Conservation (phyloP, 2,329 filamentous ascomycete genomes). For the Trichoderma brevicompactum region DNA sequence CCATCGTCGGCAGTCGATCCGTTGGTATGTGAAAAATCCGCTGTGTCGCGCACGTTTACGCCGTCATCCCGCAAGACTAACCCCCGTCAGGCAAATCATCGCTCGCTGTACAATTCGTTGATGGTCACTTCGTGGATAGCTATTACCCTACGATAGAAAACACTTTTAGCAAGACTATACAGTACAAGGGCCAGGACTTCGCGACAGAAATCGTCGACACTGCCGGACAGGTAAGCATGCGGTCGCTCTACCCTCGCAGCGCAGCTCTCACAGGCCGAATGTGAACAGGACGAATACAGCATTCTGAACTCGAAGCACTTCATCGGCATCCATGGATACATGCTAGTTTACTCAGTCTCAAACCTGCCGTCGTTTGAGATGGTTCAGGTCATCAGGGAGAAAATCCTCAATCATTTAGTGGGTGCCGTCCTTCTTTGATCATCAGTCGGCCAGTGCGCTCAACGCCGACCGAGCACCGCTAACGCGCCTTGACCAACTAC, state of each 20-base stretch:
- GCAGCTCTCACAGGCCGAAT: background rate
- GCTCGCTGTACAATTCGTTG: constrained; percentile 94
- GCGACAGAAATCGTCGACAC: constrained; percentile 98
- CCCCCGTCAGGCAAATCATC: constrained; percentile 84
- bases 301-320: constrained; percentile 99
- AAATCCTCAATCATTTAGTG: constrained; percentile 95
- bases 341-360: constrained; percentile 97
- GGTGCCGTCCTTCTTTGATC: constrained; percentile 37
- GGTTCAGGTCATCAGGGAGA: constrained; percentile 93
- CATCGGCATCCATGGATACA: constrained; percentile 98
- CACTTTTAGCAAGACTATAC: constrained; percentile 95
- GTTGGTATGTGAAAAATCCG: constrained; percentile 57
- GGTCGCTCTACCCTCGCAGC: background rate
- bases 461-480: background rate
- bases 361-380: constrained; percentile 96
- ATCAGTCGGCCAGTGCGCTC: background rate
- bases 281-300: constrained; percentile 86
- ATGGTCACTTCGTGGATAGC: constrained; percentile 97
- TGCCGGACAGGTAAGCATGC: constrained; percentile 75
- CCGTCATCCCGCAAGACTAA: background rate
- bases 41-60: background rate
- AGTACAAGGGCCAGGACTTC: constrained; percentile 90
- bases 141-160: constrained; percentile 99
- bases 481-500: background rate
- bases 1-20: constrained; percentile 91